These are phyloP conservation scores for Amanita brunnescens DNA, from an alignment of 768 basidiomycete species.

Conservation along the genomic window DNA sequence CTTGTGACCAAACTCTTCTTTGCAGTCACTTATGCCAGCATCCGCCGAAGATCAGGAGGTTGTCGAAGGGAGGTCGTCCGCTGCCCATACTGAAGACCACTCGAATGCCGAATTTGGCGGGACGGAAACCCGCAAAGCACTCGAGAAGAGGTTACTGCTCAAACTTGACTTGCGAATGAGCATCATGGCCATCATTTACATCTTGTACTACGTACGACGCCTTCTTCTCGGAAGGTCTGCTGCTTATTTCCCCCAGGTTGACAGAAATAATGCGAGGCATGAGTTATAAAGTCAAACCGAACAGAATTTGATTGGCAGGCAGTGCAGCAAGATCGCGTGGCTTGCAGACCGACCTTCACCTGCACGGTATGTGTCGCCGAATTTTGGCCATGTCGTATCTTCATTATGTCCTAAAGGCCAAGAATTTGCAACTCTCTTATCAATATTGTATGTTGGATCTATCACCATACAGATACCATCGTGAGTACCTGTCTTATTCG, in stretches of 20 bases:
- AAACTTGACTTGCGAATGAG: constrained; percentile 53
- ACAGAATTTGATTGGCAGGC: not conserved
- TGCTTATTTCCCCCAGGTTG: constrained; percentile 35
- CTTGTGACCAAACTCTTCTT: too few species aligned
- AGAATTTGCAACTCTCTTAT: constrained; percentile 60
- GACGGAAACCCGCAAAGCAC: constrained; percentile 30
- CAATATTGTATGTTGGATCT: constrained; percentile 65
- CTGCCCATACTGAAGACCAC: constrained; percentile 8
- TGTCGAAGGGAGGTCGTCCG: not conserved
- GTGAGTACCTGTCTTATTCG: constrained; percentile 28
- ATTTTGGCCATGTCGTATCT: not conserved
- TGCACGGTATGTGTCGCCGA: constrained; percentile 28
- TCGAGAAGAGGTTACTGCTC: constrained; percentile 45
- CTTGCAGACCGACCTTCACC: constrained; percentile 57
- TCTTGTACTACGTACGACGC: constrained; percentile 35
- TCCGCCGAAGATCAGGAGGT: not conserved
- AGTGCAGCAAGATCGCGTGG: constrained; percentile 70
- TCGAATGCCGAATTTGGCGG: constrained; percentile 42
- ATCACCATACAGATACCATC: constrained; percentile 77
- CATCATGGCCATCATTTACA: constrained; percentile 43
- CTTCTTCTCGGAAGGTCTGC: not conserved
- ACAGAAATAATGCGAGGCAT: constrained; percentile 69
- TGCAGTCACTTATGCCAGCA: not conserved
- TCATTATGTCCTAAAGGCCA: constrained; percentile 21
- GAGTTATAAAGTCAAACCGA: constrained; percentile 10